Percentiles rank a stretch among this genome's conserved stretches.
These are phyloP conservation scores for Lactarius hatsudake DNA, from an alignment of 768 basidiomycete genomes.

Conservation along the genomic window DNA sequence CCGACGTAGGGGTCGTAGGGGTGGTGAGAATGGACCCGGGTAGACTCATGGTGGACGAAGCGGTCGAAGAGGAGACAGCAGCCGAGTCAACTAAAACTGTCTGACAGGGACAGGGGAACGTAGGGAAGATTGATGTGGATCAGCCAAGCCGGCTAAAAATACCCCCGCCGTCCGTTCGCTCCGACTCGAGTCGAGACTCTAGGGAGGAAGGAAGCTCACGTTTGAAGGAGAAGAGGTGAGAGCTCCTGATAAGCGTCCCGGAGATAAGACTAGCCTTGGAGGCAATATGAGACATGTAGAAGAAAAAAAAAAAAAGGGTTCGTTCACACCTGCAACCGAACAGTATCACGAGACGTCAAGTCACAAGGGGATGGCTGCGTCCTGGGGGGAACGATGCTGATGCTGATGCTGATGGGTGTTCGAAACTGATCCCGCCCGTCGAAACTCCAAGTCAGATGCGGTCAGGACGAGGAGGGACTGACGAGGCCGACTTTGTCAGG, in stretches of 20 bases:
- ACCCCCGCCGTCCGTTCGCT: neutral
- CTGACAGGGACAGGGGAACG: neutral
- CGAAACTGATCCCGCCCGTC: neutral
- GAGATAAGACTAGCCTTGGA: neutral
- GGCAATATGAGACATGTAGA: neutral
- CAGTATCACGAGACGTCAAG: neutral
- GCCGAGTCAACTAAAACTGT: neutral
- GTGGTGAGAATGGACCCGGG: too few relatives aligned
- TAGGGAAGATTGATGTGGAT: neutral
- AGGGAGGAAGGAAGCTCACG: neutral
- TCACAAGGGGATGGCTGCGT: neutral
- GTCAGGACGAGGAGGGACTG: neutral
- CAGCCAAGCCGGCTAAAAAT: neutral
- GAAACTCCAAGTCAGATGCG: neutral
- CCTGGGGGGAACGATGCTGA: neutral
- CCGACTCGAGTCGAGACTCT: neutral
- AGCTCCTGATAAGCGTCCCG: neutral
- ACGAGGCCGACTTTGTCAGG: neutral
- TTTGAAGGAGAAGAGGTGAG: neutral
- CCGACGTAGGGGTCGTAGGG: neutral
- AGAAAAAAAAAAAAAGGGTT: conserved; percentile 2
- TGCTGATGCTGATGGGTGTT: neutral
- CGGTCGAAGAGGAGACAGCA: neutral
- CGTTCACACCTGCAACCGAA: neutral
- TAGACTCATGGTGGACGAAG: conserved; percentile 9